Percentiles rank a stretch among this genome's conserved stretches.
phyloP scores from a whole-genome alignment of 2,329 filamentous ascomycete species.

The Nemania abortiva region DNA sequence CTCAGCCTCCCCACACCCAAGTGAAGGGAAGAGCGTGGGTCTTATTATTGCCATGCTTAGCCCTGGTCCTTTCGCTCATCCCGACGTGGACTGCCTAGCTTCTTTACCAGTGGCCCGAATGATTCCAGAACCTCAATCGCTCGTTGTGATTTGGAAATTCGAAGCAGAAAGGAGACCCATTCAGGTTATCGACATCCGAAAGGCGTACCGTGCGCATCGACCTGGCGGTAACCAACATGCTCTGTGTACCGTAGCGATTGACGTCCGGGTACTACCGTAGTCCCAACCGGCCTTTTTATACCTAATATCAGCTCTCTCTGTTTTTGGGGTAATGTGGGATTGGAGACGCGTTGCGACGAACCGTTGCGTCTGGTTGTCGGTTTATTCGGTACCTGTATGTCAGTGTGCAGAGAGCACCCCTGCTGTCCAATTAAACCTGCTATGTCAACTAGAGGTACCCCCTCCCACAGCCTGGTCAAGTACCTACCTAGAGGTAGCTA shows the following conservation, averaged over 20 bases:
- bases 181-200: neutral
- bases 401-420: slow-evolving; percentile 5
- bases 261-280: neutral
- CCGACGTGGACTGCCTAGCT: slow-evolving; percentile 24
- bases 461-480: slow-evolving; percentile 1
- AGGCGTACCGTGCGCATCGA: neutral
- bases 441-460: slow-evolving; percentile 25
- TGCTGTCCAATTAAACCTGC: slow-evolving; percentile 6
- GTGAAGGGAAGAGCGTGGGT: slow-evolving; percentile 23
- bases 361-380: slow-evolving; percentile 10
- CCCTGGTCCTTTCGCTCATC: slow-evolving; percentile 25
- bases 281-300: neutral
- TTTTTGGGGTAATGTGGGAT: neutral
- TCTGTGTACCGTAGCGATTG: neutral
- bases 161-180: slow-evolving; percentile 24
- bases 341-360: neutral
- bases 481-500: slow-evolving; percentile 20
- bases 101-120: slow-evolving; percentile 14
- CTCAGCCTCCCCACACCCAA: slow-evolving; percentile 35
- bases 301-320: neutral
- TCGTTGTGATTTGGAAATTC: slow-evolving; percentile 35
- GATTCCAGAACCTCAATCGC: slow-evolving; percentile 36
- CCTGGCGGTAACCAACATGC: no score
- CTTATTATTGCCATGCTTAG: slow-evolving; percentile 25
- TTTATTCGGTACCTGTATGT: slow-evolving; percentile 20